Evolutionary conservation across 257 asterid genomes (phyloP).

Genomic region (Linaria vulgaris): DNA sequence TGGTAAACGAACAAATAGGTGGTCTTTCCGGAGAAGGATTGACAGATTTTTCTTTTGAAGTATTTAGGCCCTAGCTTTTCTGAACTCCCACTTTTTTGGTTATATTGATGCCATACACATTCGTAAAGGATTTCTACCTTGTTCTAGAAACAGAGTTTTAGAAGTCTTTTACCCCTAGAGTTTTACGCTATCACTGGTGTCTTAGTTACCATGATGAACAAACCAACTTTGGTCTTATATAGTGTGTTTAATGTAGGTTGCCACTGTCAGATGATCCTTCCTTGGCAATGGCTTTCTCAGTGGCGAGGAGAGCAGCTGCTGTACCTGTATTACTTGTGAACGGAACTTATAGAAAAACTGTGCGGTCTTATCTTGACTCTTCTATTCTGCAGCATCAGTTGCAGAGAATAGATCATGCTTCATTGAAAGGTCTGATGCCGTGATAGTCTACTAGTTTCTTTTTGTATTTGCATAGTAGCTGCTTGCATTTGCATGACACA

Average conservation of each 20-base stretch:
- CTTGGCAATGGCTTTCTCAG: constrained; percentile 96
- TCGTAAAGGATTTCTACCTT: no score
- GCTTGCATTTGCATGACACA: neutral
- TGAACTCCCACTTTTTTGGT: neutral
- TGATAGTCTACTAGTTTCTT: constrained; percentile 14
- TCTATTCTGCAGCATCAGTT: constrained; percentile 96
- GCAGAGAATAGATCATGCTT: constrained; percentile 79
- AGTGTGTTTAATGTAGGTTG: constrained; percentile 48
- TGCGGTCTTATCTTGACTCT: constrained; percentile 89
- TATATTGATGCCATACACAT: neutral
- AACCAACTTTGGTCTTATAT: no score
- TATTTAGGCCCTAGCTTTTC: neutral
- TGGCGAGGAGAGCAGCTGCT: constrained; percentile 94
- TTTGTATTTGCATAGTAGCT: neutral
- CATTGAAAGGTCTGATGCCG: constrained; percentile 70
- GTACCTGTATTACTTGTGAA: constrained; percentile 90
- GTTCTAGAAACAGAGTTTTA: no score
- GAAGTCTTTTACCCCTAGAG: neutral
- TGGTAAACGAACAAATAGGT: no score
- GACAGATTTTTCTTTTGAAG: neutral
- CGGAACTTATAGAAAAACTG: constrained; percentile 93
- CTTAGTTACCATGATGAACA: neutral
- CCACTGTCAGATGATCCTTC: constrained; percentile 92
- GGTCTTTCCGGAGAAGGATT: no score
- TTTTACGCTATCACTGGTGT: neutral